Conservation (phyloP, 164 flowering plant species). For the Pachysandra terminalis region DNA sequence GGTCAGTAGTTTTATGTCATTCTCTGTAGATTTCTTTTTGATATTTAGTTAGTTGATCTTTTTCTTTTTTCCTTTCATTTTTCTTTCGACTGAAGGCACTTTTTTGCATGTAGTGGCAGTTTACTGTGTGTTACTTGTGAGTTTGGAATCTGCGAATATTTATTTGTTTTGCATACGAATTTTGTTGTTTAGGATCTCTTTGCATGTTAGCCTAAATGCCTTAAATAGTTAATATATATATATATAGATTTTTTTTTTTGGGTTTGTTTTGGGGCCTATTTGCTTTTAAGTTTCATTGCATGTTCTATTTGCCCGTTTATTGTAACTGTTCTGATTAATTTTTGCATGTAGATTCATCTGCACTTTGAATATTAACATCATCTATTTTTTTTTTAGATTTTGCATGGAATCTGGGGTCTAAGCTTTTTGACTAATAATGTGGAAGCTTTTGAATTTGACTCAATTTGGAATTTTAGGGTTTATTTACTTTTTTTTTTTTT, state of each 20-base stretch:
- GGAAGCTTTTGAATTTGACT: not conserved
- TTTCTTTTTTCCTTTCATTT: too few species aligned
- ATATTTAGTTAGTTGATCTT: too few species aligned
- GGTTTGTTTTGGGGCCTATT: too few species aligned
- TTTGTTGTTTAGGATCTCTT: not conserved
- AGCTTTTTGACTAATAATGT: not conserved
- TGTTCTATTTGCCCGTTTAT: too few species aligned
- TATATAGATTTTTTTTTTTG: too few species aligned
- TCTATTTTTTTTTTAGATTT: constrained; percentile 1
- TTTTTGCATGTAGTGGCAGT: too few species aligned
- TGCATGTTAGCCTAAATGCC: not conserved
- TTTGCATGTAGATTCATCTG: not conserved
- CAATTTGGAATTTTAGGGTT: not conserved
- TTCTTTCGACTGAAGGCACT: too few species aligned
- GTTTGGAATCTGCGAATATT: not conserved
- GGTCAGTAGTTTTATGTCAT: too few species aligned
- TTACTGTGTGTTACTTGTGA: not conserved
- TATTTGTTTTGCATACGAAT: not conserved
- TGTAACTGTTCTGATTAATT: not conserved
- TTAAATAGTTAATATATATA: too few species aligned
- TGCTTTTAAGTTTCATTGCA: too few species aligned
- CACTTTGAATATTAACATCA: not conserved
- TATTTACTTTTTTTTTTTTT: too few species aligned
- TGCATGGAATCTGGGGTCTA: not conserved
- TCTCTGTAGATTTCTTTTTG: too few species aligned